Evolutionary conservation across 1,284 basidiomycete species (phyloP).

Genomic region (Irpex sp.): DNA sequence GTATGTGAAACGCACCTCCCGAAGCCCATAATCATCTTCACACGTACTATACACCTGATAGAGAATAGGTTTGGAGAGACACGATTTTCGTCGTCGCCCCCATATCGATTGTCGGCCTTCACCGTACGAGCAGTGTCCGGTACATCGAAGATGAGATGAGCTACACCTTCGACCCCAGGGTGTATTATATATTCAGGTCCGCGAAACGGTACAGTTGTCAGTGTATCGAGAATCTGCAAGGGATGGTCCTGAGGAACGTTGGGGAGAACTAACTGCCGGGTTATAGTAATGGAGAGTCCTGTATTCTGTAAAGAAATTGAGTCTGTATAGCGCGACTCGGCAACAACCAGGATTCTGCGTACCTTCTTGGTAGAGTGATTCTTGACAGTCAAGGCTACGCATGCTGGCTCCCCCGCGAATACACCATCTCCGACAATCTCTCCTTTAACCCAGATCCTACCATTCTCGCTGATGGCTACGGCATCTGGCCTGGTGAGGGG

Average conservation of each 20-base stretch:
- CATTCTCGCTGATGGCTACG: constrained; percentile 67
- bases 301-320: constrained; percentile 47
- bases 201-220: constrained; percentile 65
- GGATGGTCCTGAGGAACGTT: constrained; percentile 36
- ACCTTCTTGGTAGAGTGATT: constrained; percentile 79
- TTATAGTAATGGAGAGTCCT: constrained; percentile 55
- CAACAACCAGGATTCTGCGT: constrained; percentile 11
- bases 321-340: constrained; percentile 8
- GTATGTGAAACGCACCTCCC: constrained; percentile 43
- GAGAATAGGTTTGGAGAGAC: constrained; percentile 54
- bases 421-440: constrained; percentile 57
- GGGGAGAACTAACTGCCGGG: constrained; percentile 55
- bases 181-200: constrained; percentile 69
- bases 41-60: constrained; percentile 49
- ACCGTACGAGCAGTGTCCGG: constrained; percentile 60
- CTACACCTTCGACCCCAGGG: constrained; percentile 71
- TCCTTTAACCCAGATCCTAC: constrained; percentile 74
- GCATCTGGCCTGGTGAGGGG: constrained; percentile 41
- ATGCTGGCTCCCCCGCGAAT: constrained; percentile 64
- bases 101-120: constrained; percentile 44
- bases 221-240: constrained; percentile 59
- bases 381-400: constrained; percentile 71
- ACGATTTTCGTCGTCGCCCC: constrained; percentile 29
- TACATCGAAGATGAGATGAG: constrained; percentile 71
- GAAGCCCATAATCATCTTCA: constrained; percentile 60